These are phyloP conservation scores for Mucor saturninus DNA, from an alignment of 371 early-diverging fungal genomes.

Conservation along the genomic window DNA sequence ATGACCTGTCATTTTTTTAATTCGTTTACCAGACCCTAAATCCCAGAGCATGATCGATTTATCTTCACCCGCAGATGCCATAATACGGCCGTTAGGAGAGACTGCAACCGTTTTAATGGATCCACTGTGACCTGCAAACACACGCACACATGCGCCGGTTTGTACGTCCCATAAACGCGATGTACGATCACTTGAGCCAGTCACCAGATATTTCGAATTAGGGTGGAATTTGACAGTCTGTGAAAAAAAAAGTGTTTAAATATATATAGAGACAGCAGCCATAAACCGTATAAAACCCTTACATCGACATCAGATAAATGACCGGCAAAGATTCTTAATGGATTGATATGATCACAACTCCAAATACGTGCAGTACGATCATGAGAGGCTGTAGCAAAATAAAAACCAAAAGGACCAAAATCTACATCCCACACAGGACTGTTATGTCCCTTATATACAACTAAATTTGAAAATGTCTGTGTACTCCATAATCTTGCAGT, in stretches of 20 bases:
- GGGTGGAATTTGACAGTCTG: slow-evolving; percentile 97
- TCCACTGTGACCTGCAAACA: slow-evolving; percentile 93
- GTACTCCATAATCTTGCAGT: slow-evolving; percentile 98
- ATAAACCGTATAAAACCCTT: slow-evolving; percentile 29
- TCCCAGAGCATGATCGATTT: slow-evolving; percentile 94
- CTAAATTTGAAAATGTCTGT: slow-evolving; percentile 89
- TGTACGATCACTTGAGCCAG: slow-evolving; percentile 96
- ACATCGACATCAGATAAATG: slow-evolving; percentile 98
- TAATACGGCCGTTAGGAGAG: slow-evolving; percentile 91
- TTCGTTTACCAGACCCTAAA: slow-evolving; percentile 85
- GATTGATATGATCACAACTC: slow-evolving; percentile 94
- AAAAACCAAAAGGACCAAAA: slow-evolving; percentile 89
- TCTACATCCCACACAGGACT: slow-evolving; percentile 98
- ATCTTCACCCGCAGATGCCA: slow-evolving; percentile 94
- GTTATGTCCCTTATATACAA: slow-evolving; percentile 96
- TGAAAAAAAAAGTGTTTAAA: not conserved
- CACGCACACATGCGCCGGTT: slow-evolving; percentile 89
- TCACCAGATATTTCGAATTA: slow-evolving; percentile 95
- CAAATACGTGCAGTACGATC: slow-evolving; percentile 98
- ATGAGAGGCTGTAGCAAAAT: slow-evolving; percentile 97
- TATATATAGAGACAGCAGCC: not conserved
- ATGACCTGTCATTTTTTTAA: slow-evolving; percentile 89
- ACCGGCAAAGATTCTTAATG: slow-evolving; percentile 97
- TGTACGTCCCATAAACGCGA: slow-evolving; percentile 97
- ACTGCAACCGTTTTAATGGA: slow-evolving; percentile 90